phyloP scores from a whole-genome alignment of 2,329 filamentous ascomycete genomes.

The Trichoderma brevicompactum region DNA sequence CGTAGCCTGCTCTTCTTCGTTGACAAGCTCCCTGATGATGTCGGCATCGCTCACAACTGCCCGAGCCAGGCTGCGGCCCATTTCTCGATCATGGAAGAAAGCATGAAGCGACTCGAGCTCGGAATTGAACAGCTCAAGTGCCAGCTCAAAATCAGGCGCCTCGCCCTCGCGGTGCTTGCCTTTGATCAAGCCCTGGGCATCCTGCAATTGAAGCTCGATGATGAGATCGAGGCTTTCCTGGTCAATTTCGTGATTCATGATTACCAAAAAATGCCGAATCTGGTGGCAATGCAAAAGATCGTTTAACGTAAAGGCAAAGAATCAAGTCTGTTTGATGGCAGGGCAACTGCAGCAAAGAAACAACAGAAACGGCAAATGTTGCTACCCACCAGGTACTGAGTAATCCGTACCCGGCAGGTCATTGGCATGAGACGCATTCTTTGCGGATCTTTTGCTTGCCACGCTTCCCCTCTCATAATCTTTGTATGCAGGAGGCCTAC shows the following conservation, averaged over 20 bases:
- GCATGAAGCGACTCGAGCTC: constrained; percentile 29
- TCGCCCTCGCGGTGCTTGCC: constrained; percentile 30
- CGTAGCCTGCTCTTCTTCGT: constrained; percentile 13
- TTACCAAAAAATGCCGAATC: no score
- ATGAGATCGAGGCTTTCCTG: constrained; percentile 31
- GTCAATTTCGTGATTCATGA: constrained; percentile 15
- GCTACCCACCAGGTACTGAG: neutral
- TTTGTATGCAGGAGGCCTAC: constrained; percentile 10
- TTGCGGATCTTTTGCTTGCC: neutral
- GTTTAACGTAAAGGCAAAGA: no score
- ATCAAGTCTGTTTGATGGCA: neutral
- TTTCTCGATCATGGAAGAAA: constrained; percentile 27
- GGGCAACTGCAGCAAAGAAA: neutral
- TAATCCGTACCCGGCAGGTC: constrained; percentile 13
- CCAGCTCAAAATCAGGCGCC: constrained; percentile 28
- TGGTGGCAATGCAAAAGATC: no score
- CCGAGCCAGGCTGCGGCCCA: constrained; percentile 33
- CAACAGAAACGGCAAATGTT: neutral
- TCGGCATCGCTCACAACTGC: constrained; percentile 29
- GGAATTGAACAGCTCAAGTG: constrained; percentile 26
- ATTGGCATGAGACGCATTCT: neutral
- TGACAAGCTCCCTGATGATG: constrained; percentile 20
- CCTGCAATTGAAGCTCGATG: constrained; percentile 33
- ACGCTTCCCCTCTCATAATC: constrained; percentile 5
- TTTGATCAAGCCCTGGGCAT: constrained; percentile 27